phyloP scores from a whole-genome alignment of 495 filamentous ascomycete genomes.

The Viridothelium virens region DNA sequence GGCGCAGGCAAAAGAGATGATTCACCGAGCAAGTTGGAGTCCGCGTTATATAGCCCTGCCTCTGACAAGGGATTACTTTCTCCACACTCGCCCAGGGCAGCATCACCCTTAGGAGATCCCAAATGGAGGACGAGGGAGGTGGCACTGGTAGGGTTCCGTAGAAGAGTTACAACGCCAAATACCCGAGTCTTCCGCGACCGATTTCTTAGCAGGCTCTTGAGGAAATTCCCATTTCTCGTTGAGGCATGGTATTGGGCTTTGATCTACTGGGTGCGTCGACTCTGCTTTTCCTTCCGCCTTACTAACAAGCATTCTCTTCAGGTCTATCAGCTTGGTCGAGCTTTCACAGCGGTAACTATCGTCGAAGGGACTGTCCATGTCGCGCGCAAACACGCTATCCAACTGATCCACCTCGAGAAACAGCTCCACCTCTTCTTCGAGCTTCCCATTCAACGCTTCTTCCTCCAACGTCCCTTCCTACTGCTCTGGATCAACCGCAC shows the following conservation, averaged over 20 bases:
- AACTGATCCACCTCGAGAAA: constrained; percentile 50
- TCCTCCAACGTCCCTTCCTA: constrained; percentile 29
- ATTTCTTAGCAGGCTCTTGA: constrained; percentile 51
- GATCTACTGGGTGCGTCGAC: constrained; percentile 50
- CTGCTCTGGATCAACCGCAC: constrained; percentile 50
- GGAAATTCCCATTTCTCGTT: constrained; percentile 64
- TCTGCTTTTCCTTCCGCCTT: constrained; percentile 11
- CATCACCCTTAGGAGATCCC: background rate
- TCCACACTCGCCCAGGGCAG: background rate
- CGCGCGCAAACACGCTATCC: constrained; percentile 50
- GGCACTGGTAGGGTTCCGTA: background rate
- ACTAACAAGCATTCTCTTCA: constrained; percentile 23
- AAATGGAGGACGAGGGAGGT: background rate
- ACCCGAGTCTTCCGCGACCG: constrained; percentile 47
- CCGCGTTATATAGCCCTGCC: background rate
- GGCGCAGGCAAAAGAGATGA: constrained; percentile 4
- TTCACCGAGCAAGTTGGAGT: background rate
- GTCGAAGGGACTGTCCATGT: constrained; percentile 50
- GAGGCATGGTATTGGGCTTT: constrained; percentile 78
- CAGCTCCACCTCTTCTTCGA: constrained; percentile 44
- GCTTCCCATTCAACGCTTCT: constrained; percentile 31
- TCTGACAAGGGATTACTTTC: background rate
- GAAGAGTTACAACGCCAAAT: constrained; percentile 40
- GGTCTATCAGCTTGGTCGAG: constrained; percentile 57
- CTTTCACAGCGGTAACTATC: constrained; percentile 53